These are phyloP conservation scores for Skeletonema costatum DNA, from an alignment of 108 stramenopile genomes.

Conservation along the genomic window DNA sequence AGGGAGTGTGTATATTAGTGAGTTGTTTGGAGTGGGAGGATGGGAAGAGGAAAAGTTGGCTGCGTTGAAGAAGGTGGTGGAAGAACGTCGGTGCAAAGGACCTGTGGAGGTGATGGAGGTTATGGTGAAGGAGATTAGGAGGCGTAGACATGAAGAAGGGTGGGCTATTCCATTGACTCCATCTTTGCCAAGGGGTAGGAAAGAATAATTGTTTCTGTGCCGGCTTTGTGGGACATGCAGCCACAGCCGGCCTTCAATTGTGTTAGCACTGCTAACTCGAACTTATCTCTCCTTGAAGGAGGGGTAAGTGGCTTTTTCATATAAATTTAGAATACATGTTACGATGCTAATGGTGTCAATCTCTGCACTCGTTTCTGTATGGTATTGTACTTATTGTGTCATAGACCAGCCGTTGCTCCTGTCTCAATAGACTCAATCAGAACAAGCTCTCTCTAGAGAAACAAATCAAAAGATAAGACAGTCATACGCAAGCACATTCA, in stretches of 20 bases:
- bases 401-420: too few species aligned
- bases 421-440: too few species aligned
- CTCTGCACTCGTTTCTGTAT: too few species aligned
- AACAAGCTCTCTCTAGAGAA: too few species aligned
- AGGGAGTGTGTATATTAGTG: constrained; percentile 53
- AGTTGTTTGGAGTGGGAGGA: constrained; percentile 63
- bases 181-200: constrained; percentile 20
- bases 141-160: constrained; percentile 30
- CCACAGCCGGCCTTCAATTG: not conserved
- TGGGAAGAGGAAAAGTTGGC: constrained; percentile 52
- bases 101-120: constrained; percentile 58
- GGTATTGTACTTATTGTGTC: too few species aligned
- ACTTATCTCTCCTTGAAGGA: too few species aligned
- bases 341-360: too few species aligned
- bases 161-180: constrained; percentile 50
- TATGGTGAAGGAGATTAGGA: constrained; percentile 39
- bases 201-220: not conserved
- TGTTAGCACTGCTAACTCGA: not conserved
- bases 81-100: constrained; percentile 24
- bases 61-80: constrained; percentile 35
- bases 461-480: too few species aligned
- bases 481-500: too few species aligned
- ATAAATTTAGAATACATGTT: too few species aligned
- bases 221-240: not conserved
- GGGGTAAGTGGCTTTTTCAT: too few species aligned